phyloP scores from a whole-genome alignment of 2,329 filamentous ascomycete genomes.

The Fusarium lateritium region DNA sequence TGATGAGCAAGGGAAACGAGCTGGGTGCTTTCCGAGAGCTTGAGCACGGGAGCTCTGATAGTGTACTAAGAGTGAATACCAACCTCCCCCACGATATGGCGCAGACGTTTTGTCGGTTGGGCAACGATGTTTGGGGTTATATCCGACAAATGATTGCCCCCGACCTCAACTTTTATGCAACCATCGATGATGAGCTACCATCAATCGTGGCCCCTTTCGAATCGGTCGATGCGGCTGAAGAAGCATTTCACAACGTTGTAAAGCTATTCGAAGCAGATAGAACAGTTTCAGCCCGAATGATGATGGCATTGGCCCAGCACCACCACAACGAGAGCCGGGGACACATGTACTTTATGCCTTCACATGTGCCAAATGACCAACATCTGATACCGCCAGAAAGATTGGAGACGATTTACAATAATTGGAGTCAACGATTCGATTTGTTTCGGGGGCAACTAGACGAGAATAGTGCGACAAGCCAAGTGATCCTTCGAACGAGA shows the following conservation, averaged over 20 bases:
- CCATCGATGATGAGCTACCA: not conserved
- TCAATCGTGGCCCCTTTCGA: not conserved
- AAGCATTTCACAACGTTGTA: not conserved
- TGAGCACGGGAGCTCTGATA: not conserved
- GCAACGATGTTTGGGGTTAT: not conserved
- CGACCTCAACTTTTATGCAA: not conserved
- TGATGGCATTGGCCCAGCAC: not conserved
- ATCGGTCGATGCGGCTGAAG: too few relatives aligned
- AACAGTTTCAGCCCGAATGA: not conserved
- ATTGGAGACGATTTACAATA: not conserved
- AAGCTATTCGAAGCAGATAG: not conserved
- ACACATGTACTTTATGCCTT: not conserved
- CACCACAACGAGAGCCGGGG: not conserved
- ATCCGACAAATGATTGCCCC: not conserved
- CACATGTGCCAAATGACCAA: not conserved
- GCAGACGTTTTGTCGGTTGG: not conserved
- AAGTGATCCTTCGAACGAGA: not conserved
- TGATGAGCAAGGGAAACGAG: not conserved
- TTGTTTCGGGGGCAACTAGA: not conserved
- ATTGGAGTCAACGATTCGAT: not conserved
- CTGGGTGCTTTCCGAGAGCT: not conserved
- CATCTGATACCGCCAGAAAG: not conserved
- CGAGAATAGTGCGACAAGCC: not conserved
- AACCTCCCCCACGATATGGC: not conserved
- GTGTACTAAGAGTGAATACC: not conserved